Evolutionary conservation across 345 rosid species (phyloP), one percentile per base, ranked within the genome.

Genomic region (Murraya paniculata): DNA sequence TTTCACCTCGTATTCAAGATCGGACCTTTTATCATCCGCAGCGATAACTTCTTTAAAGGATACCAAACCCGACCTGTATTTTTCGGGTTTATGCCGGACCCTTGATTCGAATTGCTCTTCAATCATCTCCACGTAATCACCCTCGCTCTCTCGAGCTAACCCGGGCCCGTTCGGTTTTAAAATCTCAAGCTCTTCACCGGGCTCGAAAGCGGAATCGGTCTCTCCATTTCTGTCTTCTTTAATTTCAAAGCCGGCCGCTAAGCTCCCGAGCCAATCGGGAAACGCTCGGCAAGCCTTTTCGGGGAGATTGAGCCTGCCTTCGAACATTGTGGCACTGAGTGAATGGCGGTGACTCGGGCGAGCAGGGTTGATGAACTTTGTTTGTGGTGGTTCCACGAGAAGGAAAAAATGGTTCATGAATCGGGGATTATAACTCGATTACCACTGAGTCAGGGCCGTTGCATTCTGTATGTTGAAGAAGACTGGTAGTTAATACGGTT

Each of bases 11-110:
- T 89, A 72, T 70, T 77, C 84, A 72, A 90, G 78, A 76, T 91
- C 90, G 18, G 93, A 90, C 85, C 89, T 86, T 83, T 90, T 91
- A 78, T 89, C 96, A 57, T 88, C 92, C 1, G 87, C 90, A 22
- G 82, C 86, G 69, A 87, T 82, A 58, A 81, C 75, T 79, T 86
- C 86, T 78, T 65, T 57, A 16, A 62, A 84, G 30, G 89, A 85
- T 24, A 86, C 77, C 53, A 64, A 78, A 35, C 45, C 77, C 78
- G 68, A 48, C 57, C 81, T 82, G 18, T 82, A 83, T 76, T 81
- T 87, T 11, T 81, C 81, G 13, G 84, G 50, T 69, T 69, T 84
- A 45, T 58, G 64, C 30, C 81, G 70, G 48, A 22, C 78, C 72
- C 56, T 62, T 14, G 14, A 21, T n/a, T 70, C 84, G 76, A 30